Evolutionary conservation across 345 rosid species (phyloP), one percentile per base, ranked within the genome.

Genomic region (Anastatica hierochuntica): DNA sequence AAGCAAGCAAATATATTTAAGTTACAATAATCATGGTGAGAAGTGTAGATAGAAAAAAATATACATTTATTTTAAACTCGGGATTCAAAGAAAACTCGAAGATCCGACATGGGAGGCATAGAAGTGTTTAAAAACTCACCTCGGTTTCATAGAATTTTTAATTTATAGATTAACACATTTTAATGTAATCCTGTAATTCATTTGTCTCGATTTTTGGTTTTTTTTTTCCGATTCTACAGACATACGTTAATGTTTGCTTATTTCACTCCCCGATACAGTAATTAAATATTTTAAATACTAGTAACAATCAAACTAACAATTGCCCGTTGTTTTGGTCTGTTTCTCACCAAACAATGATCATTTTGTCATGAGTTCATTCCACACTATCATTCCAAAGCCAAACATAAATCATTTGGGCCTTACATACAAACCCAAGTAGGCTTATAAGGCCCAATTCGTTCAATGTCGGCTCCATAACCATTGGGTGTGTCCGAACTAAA

Each of bases 181-280:
- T 51, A 17, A 24, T n/a, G n/a, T n/a, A 24, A 27, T 17, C 40
- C 2, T 45, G 42, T 46, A 50, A 36, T 51, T 43, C 36, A 51
- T 58, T 44, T 58, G 43, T 66, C 64, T 66, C 60, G 71, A 37
- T 66, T 29, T 26, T 51, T 66, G 65, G n/a, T n/a, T n/a, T n/a
- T n/a, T 20, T 44, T 66, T 44, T 19, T 58, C 42, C 65, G 71
- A 66, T 51, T 58, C 55, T 58, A 66, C 65, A 66, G 71, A 66
- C 71, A 66, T 66, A 66, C 71, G 71, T 66, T 66, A 66, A 59
- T 66, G 71, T 66, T 59, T 59, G 65, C 71, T 66, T 58, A 65
- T 49, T 57, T 34, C 70, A 57, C 58, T 65, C 70, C 70, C 64
- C 64, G 47, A 65, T 65, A 43, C 5, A n/a, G n/a, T 14, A 57